Conservation (phyloP, 139 green algal genomes). For the Micromonas commoda region DNA sequence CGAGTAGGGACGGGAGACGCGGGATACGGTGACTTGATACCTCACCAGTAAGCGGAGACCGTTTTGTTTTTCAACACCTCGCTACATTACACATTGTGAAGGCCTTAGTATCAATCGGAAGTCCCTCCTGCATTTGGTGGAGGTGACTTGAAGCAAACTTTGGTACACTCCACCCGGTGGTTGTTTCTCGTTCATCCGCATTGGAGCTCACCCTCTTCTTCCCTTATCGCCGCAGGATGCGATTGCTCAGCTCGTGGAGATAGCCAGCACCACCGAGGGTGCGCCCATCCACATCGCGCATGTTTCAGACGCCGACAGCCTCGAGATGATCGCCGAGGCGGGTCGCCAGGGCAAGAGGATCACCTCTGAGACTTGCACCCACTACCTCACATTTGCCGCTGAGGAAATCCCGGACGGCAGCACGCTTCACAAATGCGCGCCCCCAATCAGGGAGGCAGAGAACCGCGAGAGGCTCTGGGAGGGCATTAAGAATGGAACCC, state of each 20-base stretch:
- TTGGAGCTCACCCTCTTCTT: neutral
- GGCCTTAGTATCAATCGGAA: constrained; percentile 4
- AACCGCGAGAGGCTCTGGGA: constrained; percentile 51
- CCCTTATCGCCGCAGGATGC: constrained; percentile 28
- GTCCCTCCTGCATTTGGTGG: neutral
- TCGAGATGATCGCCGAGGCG: constrained; percentile 40
- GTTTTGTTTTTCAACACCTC: constrained; percentile 6
- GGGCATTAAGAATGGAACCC: constrained; percentile 20
- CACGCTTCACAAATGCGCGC: constrained; percentile 82
- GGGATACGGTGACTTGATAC: constrained; percentile 24
- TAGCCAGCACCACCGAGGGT: constrained; percentile 27
- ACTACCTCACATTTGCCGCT: constrained; percentile 84
- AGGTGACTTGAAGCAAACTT: neutral
- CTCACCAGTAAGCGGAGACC: constrained; percentile 1
- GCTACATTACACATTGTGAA: constrained; percentile 1
- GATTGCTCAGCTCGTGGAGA: constrained; percentile 52
- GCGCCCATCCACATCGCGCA: constrained; percentile 67
- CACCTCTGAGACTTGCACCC: constrained; percentile 80
- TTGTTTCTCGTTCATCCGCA: neutral
- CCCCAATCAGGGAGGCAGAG: constrained; percentile 43
- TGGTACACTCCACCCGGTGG: neutral
- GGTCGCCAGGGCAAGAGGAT: constrained; percentile 54
- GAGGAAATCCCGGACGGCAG: constrained; percentile 60
- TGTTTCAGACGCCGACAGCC: constrained; percentile 48
- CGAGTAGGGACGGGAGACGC: neutral